A percentile compares a stretch with the other conserved stretches of the same genome.
Evolutionary conservation across 306 rosid genomes (phyloP).

Genomic region (Malus orientalis): DNA sequence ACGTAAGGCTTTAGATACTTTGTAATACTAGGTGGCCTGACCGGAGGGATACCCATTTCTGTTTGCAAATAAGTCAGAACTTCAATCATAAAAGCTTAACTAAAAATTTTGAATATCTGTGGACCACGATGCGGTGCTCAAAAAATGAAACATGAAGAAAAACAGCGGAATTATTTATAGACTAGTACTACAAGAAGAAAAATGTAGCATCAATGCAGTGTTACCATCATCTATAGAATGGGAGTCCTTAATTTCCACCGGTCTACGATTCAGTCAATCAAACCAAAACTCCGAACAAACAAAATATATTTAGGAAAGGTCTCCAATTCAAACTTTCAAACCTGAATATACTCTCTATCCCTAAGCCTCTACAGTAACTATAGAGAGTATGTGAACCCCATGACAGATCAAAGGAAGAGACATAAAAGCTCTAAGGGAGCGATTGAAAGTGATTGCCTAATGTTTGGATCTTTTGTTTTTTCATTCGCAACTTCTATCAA

Average conservation of each 20-base stretch:
- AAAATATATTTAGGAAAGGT: neutral
- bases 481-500: slow-evolving; percentile 5
- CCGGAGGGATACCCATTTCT: slow-evolving; percentile 73
- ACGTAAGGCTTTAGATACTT: slow-evolving; percentile 76
- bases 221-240: neutral
- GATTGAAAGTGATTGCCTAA: neutral
- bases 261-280: neutral
- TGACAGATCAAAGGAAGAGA: neutral
- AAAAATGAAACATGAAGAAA: neutral
- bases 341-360: neutral
- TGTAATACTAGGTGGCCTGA: slow-evolving; percentile 47
- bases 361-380: neutral
- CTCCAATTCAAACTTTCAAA: neutral
- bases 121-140: neutral
- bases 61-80: slow-evolving; percentile 1
- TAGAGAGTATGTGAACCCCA: neutral
- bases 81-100: neutral
- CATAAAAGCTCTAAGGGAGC: neutral
- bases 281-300: neutral
- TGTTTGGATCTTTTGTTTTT: neutral
- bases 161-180: neutral
- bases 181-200: neutral
- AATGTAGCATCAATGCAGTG: neutral
- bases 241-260: neutral
- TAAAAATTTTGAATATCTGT: neutral